A percentile compares a stretch with the other conserved stretches of the same genome.
phyloP scores from a whole-genome alignment of 495 filamentous ascomycete species.

The Neurospora africana region DNA sequence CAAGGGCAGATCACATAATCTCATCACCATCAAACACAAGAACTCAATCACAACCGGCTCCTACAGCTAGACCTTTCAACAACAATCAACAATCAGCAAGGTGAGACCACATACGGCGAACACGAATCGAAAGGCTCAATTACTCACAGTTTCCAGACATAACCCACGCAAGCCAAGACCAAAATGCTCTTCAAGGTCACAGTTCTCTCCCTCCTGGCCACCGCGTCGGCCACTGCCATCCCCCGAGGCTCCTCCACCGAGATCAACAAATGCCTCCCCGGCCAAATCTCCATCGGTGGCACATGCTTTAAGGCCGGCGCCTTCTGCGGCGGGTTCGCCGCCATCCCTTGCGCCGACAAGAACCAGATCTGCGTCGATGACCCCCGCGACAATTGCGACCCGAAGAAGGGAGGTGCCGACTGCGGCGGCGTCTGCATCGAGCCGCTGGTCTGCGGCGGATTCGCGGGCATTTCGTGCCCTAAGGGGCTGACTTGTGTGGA shows the following conservation, averaged over 20 bases:
- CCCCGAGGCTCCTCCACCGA: background rate
- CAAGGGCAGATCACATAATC: background rate
- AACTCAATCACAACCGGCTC: background rate
- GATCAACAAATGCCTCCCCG: background rate
- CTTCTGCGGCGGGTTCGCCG: constrained; percentile 25
- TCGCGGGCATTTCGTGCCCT: constrained; percentile 16
- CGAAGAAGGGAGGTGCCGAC: constrained; percentile 5
- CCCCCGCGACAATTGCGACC: constrained; percentile 15
- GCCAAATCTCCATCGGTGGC: constrained; percentile 17
- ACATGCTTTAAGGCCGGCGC: constrained; percentile 15
- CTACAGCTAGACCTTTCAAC: background rate
- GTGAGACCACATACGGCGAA: background rate
- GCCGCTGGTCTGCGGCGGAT: constrained; percentile 20
- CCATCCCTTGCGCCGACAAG: constrained; percentile 12
- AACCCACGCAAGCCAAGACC: background rate
- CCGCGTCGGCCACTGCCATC: background rate
- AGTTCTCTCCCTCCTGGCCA: background rate
- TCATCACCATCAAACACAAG: background rate
- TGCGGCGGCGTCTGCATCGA: constrained; percentile 25
- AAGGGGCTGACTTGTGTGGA: constrained; percentile 18
- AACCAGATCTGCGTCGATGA: constrained; percentile 21
- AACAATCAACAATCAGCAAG: background rate
- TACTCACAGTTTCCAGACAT: background rate
- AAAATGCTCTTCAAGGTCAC: background rate
- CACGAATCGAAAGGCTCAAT: background rate